Conservation (phyloP, 2,329 filamentous ascomycete genomes). For the Trichoderma sp. region DNA sequence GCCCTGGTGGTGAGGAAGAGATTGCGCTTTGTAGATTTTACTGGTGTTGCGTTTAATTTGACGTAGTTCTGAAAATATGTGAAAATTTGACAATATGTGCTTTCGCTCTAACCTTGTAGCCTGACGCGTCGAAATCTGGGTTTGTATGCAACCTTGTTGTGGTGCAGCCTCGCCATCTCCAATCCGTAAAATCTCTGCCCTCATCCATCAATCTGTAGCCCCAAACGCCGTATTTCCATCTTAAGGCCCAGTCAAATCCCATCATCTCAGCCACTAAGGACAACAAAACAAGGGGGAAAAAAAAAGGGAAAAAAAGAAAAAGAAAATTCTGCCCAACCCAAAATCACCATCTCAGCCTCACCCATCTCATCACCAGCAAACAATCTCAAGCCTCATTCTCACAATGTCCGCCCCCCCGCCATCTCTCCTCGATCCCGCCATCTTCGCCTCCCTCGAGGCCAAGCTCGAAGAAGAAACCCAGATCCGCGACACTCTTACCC, state of each 20-base stretch:
- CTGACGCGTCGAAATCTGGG: neutral
- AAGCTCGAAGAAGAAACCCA: slow-evolving; percentile 85
- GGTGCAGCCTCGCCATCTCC: neutral
- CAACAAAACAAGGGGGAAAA: neutral
- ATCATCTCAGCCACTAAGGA: neutral
- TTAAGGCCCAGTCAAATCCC: neutral
- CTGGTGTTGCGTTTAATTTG: too few species aligned
- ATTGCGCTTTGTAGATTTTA: neutral
- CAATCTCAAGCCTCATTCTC: neutral
- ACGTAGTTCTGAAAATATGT: too few species aligned
- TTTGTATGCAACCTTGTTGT: neutral
- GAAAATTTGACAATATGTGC: neutral
- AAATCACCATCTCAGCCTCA: neutral
- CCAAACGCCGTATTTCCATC: neutral
- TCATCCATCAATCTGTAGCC: neutral
- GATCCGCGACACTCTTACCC: slow-evolving; percentile 77
- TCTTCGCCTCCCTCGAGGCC: slow-evolving; percentile 83
- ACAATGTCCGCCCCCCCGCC: slow-evolving; percentile 29
- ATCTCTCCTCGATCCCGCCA: slow-evolving; percentile 63
- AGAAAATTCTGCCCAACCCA: neutral
- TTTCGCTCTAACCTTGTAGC: neutral
- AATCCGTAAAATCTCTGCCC: neutral
- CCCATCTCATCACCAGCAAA: slow-evolving; percentile 10
- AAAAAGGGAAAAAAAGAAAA: neutral
- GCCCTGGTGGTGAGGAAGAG: slow-evolving; percentile 41